Conservation (phyloP, 2,329 filamentous ascomycete genomes). For the Rosellinia necatrix region DNA sequence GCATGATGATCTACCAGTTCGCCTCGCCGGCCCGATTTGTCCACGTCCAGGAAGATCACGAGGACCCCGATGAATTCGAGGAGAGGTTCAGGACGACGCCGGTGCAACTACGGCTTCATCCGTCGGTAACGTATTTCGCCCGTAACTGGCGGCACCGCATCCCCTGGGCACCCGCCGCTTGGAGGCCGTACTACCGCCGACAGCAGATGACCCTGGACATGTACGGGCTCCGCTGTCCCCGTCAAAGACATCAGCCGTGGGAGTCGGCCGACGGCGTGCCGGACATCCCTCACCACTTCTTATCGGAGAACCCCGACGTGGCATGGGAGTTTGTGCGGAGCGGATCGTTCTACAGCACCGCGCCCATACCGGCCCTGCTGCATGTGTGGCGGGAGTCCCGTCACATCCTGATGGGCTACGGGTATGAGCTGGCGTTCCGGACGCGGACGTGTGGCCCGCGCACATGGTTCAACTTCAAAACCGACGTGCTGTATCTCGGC, state of each 20-base stretch:
- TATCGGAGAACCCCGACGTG: conserved; percentile 7
- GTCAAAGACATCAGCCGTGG: conserved; percentile 21
- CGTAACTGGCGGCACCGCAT: conserved; percentile 21
- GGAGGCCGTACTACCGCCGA: background rate
- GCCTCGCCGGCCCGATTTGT: conserved; percentile 32
- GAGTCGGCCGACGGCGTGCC: conserved; percentile 20
- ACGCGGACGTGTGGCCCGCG: conserved; percentile 28
- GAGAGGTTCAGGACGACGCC: conserved; percentile 16
- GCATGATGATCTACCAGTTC: conserved; percentile 27
- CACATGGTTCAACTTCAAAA: conserved; percentile 33
- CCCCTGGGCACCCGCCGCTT: background rate
- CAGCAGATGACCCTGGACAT: conserved; percentile 17
- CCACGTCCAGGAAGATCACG: conserved; percentile 17
- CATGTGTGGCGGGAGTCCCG: conserved; percentile 40
- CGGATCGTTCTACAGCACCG: conserved; percentile 26
- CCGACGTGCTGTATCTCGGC: conserved; percentile 25
- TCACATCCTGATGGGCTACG: conserved; percentile 20
- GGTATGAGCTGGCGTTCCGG: conserved; percentile 30
- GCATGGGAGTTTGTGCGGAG: conserved; percentile 26
- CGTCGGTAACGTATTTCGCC: conserved; percentile 27
- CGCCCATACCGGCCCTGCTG: conserved; percentile 34
- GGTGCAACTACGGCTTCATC: conserved; percentile 24
- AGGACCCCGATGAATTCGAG: conserved; percentile 10
- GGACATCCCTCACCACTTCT: conserved; percentile 18
- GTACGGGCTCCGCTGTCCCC: conserved; percentile 18